phyloP scores from a whole-genome alignment of 441 rosid genomes.

The Erodium texanum region DNA sequence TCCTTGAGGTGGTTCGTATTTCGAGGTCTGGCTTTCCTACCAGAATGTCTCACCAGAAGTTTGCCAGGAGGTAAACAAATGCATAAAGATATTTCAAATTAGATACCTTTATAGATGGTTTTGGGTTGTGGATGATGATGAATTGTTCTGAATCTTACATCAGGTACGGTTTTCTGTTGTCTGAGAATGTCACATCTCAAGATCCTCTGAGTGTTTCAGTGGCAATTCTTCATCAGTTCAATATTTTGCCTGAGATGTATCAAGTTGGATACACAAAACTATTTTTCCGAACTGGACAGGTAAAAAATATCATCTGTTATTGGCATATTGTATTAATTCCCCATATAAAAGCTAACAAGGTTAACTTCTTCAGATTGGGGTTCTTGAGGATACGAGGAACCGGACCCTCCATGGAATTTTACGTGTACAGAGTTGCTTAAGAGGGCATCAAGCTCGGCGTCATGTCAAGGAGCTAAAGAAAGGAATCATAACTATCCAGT shows the following conservation, averaged over 20 bases:
- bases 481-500: conserved; percentile 62
- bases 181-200: conserved; percentile 64
- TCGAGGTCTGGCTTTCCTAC: conserved; percentile 98
- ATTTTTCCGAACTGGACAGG: conserved; percentile 97
- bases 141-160: conserved; percentile 17
- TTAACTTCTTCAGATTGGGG: conserved; percentile 63
- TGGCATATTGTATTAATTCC: background rate
- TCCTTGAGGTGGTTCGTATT: conserved; percentile 94
- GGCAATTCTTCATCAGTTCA: conserved; percentile 96
- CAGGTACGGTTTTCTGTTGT: conserved; percentile 95
- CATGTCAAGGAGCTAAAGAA: conserved; percentile 48
- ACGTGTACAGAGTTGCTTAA: conserved; percentile 90
- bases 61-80: conserved; percentile 65
- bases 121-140: conserved; percentile 14
- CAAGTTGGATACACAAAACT: conserved; percentile 97
- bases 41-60: conserved; percentile 92
- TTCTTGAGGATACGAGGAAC: conserved; percentile 95
- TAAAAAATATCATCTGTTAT: conserved; percentile 16
- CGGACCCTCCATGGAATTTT: conserved; percentile 90
- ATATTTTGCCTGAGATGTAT: conserved; percentile 96
- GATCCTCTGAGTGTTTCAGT: conserved; percentile 94
- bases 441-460: conserved; percentile 83
- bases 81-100: background rate
- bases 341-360: conserved; percentile 7
- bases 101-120: background rate